These are phyloP conservation scores for Eimeria brunetti DNA, from an alignment of 169 alveolate species.

Conservation along the genomic window DNA sequence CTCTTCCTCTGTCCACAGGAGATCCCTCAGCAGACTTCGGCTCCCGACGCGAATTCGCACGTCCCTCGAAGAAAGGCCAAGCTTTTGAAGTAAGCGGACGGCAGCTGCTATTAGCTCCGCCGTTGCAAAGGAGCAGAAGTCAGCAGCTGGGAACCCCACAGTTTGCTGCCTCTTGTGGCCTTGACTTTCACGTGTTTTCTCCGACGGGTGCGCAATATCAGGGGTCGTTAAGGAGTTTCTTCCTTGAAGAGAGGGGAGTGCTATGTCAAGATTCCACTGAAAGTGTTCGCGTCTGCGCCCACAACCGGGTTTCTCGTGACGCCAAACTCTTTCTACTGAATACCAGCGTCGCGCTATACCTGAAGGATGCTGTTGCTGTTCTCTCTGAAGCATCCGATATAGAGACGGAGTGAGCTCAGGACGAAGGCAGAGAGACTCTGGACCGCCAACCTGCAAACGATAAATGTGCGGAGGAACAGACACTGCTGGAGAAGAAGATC, in stretches of 20 bases:
- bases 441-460: slow-evolving; percentile 57
- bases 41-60: slow-evolving; percentile 81
- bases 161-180: neutral
- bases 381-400: slow-evolving; percentile 80
- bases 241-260: slow-evolving; percentile 23
- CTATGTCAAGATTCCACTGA: slow-evolving; percentile 88
- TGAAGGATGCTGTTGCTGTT: slow-evolving; percentile 28
- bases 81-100: slow-evolving; percentile 69
- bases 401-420: slow-evolving; percentile 85
- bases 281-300: slow-evolving; percentile 87
- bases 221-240: neutral
- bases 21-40: slow-evolving; percentile 69
- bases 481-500: neutral
- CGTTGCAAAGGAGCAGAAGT: slow-evolving; percentile 35
- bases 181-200: neutral
- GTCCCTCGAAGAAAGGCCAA: slow-evolving; percentile 76
- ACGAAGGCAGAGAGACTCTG: slow-evolving; percentile 78
- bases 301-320: slow-evolving; percentile 83
- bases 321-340: slow-evolving; percentile 81
- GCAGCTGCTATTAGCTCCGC: slow-evolving; percentile 84
- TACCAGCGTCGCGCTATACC: slow-evolving; percentile 80
- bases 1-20: slow-evolving; percentile 51
- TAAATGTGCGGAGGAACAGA: slow-evolving; percentile 77
- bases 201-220: neutral
- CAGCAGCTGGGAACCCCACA: neutral